Conservation (phyloP, 768 basidiomycete genomes). For the Daedalea quercina region DNA sequence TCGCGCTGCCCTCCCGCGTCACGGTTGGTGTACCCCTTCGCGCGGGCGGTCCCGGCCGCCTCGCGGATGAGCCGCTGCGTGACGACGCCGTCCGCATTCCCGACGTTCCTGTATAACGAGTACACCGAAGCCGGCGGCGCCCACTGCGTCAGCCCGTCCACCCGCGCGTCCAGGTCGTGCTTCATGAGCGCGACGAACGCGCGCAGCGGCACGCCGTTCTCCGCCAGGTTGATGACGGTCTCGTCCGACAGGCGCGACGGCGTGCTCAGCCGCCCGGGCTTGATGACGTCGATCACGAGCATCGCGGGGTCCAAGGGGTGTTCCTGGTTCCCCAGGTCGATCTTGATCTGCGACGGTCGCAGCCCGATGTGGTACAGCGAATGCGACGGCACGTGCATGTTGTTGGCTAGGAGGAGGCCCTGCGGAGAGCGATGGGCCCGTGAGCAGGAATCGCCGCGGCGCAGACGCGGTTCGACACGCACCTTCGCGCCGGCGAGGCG, state of each 20-base stretch:
- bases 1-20: conserved; percentile 8
- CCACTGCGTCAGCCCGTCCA: conserved; percentile 20
- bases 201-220: conserved; percentile 47
- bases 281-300: conserved; percentile 38
- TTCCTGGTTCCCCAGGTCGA: conserved; percentile 20
- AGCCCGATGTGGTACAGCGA: conserved; percentile 18
- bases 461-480: too few relatives aligned
- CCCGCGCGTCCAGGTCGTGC: conserved; percentile 18
- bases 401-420: conserved; percentile 25
- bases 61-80: conserved; percentile 18
- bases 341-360: conserved; percentile 26
- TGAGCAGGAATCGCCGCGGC: too few relatives aligned
- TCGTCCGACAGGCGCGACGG: conserved; percentile 46
- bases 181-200: conserved; percentile 29
- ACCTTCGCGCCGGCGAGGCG: not conserved
- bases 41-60: conserved; percentile 20
- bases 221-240: conserved; percentile 55
- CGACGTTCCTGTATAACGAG: conserved; percentile 19
- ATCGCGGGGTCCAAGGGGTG: not conserved
- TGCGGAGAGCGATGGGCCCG: too few relatives aligned
- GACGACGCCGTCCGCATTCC: conserved; percentile 17
- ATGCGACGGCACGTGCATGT: conserved; percentile 5
- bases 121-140: not conserved
- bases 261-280: conserved; percentile 39
- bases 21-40: conserved; percentile 10